Percentiles rank a stretch among this genome's conserved stretches.
These are phyloP conservation scores for Comarum palustre DNA, from an alignment of 306 rosid genomes.

Conservation along the genomic window DNA sequence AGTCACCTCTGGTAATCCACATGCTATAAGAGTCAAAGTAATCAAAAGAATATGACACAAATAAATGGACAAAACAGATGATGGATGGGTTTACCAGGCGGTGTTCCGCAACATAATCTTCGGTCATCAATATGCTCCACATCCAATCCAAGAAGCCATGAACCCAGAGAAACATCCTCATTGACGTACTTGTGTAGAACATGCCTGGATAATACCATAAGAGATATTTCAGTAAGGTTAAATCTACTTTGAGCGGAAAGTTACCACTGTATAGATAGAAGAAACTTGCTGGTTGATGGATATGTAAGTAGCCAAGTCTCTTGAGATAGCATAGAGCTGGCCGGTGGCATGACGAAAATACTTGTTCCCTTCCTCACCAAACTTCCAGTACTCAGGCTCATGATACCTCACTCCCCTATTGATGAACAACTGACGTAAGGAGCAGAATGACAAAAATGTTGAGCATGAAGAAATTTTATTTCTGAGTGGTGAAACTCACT, in stretches of 20 bases:
- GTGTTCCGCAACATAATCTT: constrained; percentile 61
- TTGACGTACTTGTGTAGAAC: constrained; percentile 53
- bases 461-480: background rate
- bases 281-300: constrained; percentile 48
- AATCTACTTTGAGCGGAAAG: constrained; percentile 2
- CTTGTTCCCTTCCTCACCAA: constrained; percentile 60
- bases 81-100: constrained; percentile 43
- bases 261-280: background rate
- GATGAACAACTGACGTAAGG: constrained; percentile 1
- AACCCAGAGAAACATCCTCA: constrained; percentile 56
- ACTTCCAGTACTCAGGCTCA: constrained; percentile 63
- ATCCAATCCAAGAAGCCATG: constrained; percentile 62
- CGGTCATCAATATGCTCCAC: constrained; percentile 58
- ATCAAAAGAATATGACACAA: background rate
- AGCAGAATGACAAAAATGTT: background rate
- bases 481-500: constrained; percentile 27
- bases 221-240: constrained; percentile 1
- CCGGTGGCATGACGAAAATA: constrained; percentile 67
- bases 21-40: background rate
- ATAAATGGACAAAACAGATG: background rate
- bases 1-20: background rate
- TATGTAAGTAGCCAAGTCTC: constrained; percentile 49
- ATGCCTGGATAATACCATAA: constrained; percentile 36
- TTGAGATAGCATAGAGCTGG: constrained; percentile 56
- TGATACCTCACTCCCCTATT: constrained; percentile 58